A percentile compares a stretch with the other conserved stretches of the same genome.
phyloP scores from a whole-genome alignment of 306 rosid species.

The Erythrophleum fordii region DNA sequence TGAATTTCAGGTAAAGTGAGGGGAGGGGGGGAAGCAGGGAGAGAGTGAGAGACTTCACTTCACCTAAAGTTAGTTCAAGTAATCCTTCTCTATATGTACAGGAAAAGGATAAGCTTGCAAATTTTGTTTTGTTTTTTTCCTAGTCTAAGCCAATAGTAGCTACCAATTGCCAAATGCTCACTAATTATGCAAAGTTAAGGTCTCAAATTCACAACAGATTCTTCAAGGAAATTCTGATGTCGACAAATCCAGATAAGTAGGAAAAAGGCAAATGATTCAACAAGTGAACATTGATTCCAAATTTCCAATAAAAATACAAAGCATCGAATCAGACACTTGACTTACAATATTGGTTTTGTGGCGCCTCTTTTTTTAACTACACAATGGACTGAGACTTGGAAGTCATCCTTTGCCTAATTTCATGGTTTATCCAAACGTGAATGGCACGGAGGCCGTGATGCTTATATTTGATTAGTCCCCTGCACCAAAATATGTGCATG shows the following conservation, averaged over 20 bases:
- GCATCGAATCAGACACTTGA: background rate
- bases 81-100: no score
- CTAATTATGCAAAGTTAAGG: background rate
- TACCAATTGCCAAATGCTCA: background rate
- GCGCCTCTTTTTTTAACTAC: background rate
- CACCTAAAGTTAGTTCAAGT: no score
- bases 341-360: background rate
- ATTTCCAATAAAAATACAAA: background rate
- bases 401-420: background rate
- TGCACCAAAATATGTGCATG: background rate
- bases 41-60: no score
- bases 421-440: constrained; percentile 2
- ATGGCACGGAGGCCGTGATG: background rate
- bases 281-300: background rate
- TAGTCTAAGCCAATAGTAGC: no score
- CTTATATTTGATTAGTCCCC: background rate
- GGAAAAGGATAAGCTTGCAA: background rate
- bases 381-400: background rate
- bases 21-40: no score
- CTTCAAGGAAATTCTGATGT: background rate
- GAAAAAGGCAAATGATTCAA: background rate
- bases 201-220: background rate
- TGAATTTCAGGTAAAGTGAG: no score
- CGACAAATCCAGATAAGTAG: background rate
- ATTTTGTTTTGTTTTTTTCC: no score